Evolutionary conservation across 2,329 filamentous ascomycete genomes (phyloP).

Genomic region (Sclerotinia spermophila): DNA sequence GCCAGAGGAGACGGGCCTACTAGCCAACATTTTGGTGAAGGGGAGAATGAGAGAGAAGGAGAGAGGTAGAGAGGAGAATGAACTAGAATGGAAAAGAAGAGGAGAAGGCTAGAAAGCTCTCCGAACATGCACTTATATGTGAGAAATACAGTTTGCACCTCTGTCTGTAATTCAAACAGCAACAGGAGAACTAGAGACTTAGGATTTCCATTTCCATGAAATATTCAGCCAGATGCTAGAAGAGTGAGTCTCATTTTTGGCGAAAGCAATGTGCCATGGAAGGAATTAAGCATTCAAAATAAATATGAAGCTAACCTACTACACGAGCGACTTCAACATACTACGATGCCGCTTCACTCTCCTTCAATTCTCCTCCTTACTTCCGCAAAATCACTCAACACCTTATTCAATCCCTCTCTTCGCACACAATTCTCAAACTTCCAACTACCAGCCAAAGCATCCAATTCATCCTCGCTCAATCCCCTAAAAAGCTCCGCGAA

Average conservation of each 20-base stretch:
- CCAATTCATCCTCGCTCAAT: constrained; percentile 49
- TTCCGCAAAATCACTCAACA: constrained; percentile 28
- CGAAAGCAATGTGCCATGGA: not conserved
- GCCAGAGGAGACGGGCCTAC: too few relatives aligned
- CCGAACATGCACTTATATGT: too few relatives aligned
- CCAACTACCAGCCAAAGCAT: constrained; percentile 47
- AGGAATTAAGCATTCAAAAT: not conserved
- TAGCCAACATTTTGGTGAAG: too few relatives aligned
- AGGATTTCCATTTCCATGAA: not conserved
- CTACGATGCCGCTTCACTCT: not conserved
- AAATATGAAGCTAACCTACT: rapidly evolving
- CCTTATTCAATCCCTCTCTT: constrained; percentile 39
- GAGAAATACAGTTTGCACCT: too few relatives aligned
- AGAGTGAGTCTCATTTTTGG: not conserved
- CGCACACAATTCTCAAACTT: constrained; percentile 50
- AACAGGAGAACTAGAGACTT: not conserved
- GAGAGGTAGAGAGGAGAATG: too few relatives aligned
- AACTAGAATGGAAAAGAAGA: too few relatives aligned
- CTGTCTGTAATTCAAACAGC: too few relatives aligned
- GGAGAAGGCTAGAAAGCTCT: too few relatives aligned
- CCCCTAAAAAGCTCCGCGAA: constrained; percentile 52
- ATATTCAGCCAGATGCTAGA: rapidly evolving
- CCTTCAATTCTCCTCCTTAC: not conserved
- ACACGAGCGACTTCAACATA: not conserved
- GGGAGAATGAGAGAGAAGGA: too few relatives aligned